Percentiles rank a stretch among this genome's conserved stretches.
These are phyloP conservation scores for Trichothecium sympodiale DNA, from an alignment of 2,329 filamentous ascomycete species.

Conservation along the genomic window DNA sequence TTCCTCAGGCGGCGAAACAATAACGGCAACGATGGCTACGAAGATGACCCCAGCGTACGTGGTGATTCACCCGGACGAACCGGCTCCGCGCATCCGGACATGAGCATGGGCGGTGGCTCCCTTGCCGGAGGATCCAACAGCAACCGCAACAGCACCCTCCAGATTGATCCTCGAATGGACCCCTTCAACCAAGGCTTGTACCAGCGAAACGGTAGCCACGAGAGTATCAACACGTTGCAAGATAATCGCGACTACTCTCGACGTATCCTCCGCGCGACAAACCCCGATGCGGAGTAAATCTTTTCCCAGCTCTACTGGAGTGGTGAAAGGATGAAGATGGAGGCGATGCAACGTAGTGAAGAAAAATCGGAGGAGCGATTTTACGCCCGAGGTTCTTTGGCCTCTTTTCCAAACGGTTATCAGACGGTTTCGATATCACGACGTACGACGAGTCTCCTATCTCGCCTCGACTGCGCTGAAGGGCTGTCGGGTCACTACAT, in stretches of 20 bases:
- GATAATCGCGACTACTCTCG: constrained; percentile 58
- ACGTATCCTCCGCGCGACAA: constrained; percentile 50
- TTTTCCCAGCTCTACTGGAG: neutral
- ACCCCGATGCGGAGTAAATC: constrained; percentile 39
- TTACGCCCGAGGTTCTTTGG: no score
- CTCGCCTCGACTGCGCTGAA: no score
- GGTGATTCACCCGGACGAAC: constrained; percentile 40
- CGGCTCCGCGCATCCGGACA: constrained; percentile 30
- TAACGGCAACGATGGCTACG: constrained; percentile 28
- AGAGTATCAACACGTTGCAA: constrained; percentile 51
- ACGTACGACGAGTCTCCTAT: no score
- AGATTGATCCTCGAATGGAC: constrained; percentile 53
- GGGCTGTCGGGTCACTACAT: no score
- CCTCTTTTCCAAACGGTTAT: no score
- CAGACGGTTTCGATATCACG: no score
- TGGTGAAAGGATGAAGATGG: no score
- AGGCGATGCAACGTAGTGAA: neutral
- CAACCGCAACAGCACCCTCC: constrained; percentile 41
- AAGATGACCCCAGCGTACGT: constrained; percentile 33
- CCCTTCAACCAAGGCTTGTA: constrained; percentile 49
- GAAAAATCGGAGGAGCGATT: no score
- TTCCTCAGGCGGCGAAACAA: constrained; percentile 33
- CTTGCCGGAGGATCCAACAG: constrained; percentile 24
- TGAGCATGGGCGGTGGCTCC: constrained; percentile 22
- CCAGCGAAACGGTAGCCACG: constrained; percentile 45